Conservation (phyloP, 2,329 filamentous ascomycete species). For the Trichoderma semiorbis region DNA sequence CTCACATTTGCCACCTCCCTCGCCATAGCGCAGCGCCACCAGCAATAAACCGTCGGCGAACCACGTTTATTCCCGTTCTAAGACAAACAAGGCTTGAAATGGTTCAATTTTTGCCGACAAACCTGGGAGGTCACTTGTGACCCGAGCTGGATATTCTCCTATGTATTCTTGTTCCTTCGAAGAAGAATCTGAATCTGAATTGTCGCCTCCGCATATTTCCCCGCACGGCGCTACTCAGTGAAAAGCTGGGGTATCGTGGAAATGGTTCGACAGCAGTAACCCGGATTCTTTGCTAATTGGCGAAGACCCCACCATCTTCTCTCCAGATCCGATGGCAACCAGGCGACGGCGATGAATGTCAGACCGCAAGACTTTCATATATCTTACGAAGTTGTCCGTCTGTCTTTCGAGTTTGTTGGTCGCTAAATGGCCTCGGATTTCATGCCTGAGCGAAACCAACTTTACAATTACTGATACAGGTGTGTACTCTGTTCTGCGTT, state of each 20-base stretch:
- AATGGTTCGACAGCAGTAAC: not conserved
- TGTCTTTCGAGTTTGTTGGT: not conserved
- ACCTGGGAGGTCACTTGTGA: not conserved
- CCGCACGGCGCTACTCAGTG: not conserved
- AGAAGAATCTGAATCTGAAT: not conserved
- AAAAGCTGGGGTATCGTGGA: constrained; percentile 5
- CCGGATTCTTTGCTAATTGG: constrained; percentile 5
- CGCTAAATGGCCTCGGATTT: not conserved
- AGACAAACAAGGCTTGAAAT: not conserved
- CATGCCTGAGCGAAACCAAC: too few relatives aligned
- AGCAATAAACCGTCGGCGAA: not conserved
- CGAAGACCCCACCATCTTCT: constrained; percentile 11
- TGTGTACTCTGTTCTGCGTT: not conserved
- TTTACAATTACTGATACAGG: not conserved
- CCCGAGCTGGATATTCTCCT: not conserved
- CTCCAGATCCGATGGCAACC: constrained; percentile 7
- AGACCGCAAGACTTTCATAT: constrained; percentile 2
- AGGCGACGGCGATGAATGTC: not conserved
- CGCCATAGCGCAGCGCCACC: not conserved
- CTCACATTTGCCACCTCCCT: not conserved
- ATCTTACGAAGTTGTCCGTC: not conserved
- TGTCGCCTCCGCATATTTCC: constrained; percentile 9
- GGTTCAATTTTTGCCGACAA: not conserved
- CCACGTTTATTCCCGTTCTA: not conserved
- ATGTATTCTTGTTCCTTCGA: not conserved